Base-by-base conservation (phyloP, 495 filamentous ascomycete species). In the Aspergillus steynii region DNA sequence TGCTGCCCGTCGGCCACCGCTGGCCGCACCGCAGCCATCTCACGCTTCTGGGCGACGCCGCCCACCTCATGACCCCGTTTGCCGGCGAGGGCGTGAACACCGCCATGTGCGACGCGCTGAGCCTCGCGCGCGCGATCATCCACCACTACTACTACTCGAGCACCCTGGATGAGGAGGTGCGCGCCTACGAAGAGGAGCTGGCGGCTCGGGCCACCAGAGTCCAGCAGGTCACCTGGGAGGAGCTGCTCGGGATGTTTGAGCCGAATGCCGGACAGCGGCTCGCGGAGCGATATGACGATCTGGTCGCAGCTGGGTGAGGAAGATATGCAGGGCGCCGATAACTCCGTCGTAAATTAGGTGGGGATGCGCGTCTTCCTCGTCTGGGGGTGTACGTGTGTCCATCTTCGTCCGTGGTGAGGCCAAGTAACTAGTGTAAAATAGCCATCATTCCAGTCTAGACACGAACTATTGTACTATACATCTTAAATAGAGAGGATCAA, bases 1-100 rank as follows among this genome's bases (percentile, higher is more conserved):
- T 79, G 67, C 72, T 88, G 0, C 83, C 84, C 2, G 70, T 81
- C 4, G 85, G 81, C 12, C 53, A 74, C 31, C 62, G 60, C 4
- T 88, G 84, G 83, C 67, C 76, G 56, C 68, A 75, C 15, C 60
- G 66, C 0, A 58, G 71, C 0, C 76, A 79, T 9, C 70, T 82
- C 7, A 84, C 85, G 3, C 65, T 88, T 7, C 73, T 86, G 28
- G 86, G 86, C 4, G 86, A 88, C 69, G 83, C 86, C 4, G 86
- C 86, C 5, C 84, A 89, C 64, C 60, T 87, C 5, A 86, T 86
- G 84, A 82, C 80, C 2, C 85, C 85, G 0, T 86, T 83, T 63
- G 82, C 80, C 0, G 86, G 86, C 5, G 82, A 82, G 9, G 86
- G 86, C 2, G 83, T 87, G 20, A 87, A 89, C 56, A 62, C 82